These are phyloP conservation scores for Agroathelia rolfsii DNA, from an alignment of 1,284 basidiomycete species.

Conservation along the genomic window DNA sequence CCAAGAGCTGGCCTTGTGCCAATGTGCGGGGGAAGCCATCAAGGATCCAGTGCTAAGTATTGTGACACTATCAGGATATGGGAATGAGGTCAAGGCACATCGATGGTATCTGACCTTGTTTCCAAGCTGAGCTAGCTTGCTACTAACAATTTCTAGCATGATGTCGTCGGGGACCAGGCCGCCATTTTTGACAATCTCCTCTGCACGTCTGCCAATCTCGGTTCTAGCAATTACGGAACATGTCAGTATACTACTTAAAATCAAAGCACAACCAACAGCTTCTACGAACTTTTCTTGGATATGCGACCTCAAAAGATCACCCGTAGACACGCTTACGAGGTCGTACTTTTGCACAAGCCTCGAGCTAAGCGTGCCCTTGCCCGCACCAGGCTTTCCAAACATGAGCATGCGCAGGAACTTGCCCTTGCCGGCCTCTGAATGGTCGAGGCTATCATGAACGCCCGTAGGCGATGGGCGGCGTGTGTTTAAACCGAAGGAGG, in stretches of 20 bases:
- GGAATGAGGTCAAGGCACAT: conserved; percentile 2
- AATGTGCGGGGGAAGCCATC: conserved; percentile 96
- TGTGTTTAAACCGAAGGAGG: too few relatives aligned
- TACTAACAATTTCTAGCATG: conserved; percentile 66
- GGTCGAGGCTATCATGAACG: too few relatives aligned
- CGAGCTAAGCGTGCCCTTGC: conserved; percentile 70
- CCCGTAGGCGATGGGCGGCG: too few relatives aligned
- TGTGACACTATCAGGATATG: conserved; percentile 5
- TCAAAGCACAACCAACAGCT: not conserved
- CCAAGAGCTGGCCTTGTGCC: conserved; percentile 80
- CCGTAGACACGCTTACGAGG: conserved; percentile 66
- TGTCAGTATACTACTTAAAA: not conserved
- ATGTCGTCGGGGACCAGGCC: conserved; percentile 70
- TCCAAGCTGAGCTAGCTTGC: conserved; percentile 57
- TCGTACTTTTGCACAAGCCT: conserved; percentile 70
- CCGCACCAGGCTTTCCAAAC: conserved; percentile 75
- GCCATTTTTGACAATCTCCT: conserved; percentile 67
- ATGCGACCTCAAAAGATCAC: conserved; percentile 73
- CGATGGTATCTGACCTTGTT: conserved; percentile 41
- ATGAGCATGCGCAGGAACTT: conserved; percentile 63
- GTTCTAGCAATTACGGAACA: conserved; percentile 32
- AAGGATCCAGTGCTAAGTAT: conserved; percentile 77
- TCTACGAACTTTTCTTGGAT: conserved; percentile 51
- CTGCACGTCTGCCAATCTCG: conserved; percentile 60
- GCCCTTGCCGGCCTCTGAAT: conserved; percentile 25